Percentiles rank a stretch among this genome's conserved stretches.
phyloP scores from a whole-genome alignment of 371 early-diverging fungal genomes.

The Mucor velutinosus region DNA sequence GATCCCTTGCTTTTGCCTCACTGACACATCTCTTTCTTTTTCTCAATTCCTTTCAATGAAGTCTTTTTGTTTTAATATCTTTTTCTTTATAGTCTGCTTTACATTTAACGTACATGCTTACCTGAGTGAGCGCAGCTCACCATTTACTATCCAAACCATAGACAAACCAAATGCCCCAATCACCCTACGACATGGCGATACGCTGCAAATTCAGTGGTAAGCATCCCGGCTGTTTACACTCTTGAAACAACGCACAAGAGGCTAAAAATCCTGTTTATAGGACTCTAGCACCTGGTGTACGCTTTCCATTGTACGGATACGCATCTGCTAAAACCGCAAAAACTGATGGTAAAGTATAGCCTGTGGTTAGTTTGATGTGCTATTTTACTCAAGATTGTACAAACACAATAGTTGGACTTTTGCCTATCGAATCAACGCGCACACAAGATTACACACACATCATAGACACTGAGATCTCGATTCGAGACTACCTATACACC shows the following conservation, averaged over 20 bases:
- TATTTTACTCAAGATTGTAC: neutral
- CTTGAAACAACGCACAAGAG: too few species aligned
- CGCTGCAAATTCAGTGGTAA: conserved; percentile 13
- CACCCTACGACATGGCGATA: conserved; percentile 8
- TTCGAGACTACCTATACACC: conserved; percentile 9
- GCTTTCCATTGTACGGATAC: conserved; percentile 26
- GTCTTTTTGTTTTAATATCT: neutral
- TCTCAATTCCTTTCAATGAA: neutral
- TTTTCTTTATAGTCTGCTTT: neutral
- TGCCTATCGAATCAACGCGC: conserved; percentile 10
- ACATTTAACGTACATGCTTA: neutral
- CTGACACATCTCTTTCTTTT: neutral
- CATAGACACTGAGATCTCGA: conserved; percentile 13
- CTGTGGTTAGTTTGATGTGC: neutral
- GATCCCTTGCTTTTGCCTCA: neutral
- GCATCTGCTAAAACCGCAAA: conserved; percentile 21
- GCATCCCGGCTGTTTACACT: neutral
- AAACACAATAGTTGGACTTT: conserved; percentile 15
- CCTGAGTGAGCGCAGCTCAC: neutral
- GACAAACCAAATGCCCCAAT: neutral
- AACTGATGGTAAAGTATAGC: conserved; percentile 17
- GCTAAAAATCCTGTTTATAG: neutral
- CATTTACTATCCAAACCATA: neutral
- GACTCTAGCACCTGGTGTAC: conserved; percentile 15
- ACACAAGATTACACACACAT: conserved; percentile 14